Percentiles rank a stretch among this genome's conserved stretches.
Evolutionary conservation across 352 stramenopile genomes (phyloP).

Genomic region (Phytophthora crassamura): DNA sequence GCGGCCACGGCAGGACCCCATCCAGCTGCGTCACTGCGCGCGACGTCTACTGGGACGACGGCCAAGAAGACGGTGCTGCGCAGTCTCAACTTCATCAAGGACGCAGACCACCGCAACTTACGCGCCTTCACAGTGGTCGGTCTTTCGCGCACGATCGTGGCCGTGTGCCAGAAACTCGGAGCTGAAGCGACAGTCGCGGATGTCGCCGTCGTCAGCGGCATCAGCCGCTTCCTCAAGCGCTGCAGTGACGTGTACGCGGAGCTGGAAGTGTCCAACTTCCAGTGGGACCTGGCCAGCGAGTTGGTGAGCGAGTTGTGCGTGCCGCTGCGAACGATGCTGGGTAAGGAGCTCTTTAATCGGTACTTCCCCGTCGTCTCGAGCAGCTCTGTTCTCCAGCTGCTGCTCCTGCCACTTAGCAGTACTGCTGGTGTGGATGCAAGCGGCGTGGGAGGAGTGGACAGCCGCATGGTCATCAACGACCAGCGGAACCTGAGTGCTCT

Average conservation of each 20-base stretch:
- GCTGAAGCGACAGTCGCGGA: constrained; percentile 49
- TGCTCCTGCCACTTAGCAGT: constrained; percentile 60
- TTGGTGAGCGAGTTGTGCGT: constrained; percentile 73
- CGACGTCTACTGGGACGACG: constrained; percentile 15
- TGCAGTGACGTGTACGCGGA: constrained; percentile 78
- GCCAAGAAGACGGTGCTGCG: constrained; percentile 52
- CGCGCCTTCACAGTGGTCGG: constrained; percentile 74
- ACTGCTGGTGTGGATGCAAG: constrained; percentile 19
- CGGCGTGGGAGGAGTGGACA: constrained; percentile 10
- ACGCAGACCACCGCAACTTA: constrained; percentile 52
- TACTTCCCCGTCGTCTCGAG: constrained; percentile 60
- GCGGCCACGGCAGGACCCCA: constrained; percentile 41
- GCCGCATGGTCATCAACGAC: constrained; percentile 13
- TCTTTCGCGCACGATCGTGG: constrained; percentile 64
- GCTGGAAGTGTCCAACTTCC: constrained; percentile 80
- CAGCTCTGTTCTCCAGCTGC: constrained; percentile 71
- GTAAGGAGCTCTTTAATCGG: constrained; percentile 57
- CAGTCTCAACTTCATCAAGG: constrained; percentile 55
- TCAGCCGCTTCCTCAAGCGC: constrained; percentile 71
- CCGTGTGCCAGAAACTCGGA: constrained; percentile 69
- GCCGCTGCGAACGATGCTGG: constrained; percentile 60
- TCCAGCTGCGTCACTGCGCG: constrained; percentile 10
- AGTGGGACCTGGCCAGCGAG: constrained; percentile 80
- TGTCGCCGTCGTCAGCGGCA: constrained; percentile 43
- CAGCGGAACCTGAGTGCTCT: constrained; percentile 41